phyloP scores from a whole-genome alignment of 768 basidiomycete genomes.

The Panus rudis region DNA sequence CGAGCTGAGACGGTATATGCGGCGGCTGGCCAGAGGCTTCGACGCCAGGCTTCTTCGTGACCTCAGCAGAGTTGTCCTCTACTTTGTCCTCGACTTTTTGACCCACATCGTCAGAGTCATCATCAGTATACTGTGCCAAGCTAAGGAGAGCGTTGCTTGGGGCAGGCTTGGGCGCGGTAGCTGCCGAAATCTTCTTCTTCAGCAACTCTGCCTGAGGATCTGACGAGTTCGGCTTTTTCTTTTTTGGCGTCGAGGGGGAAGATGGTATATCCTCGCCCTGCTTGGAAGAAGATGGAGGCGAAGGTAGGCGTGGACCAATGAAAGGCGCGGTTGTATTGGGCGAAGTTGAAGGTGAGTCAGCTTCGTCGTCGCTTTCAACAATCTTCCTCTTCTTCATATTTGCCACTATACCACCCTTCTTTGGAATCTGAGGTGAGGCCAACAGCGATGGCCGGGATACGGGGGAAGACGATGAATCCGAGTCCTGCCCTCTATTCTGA shows the following conservation, averaged over 20 bases:
- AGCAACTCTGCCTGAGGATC: conserved; percentile 51
- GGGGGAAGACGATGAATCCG: conserved; percentile 65
- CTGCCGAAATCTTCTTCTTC: conserved; percentile 47
- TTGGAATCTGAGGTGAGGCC: conserved; percentile 16
- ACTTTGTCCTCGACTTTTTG: conserved; percentile 20
- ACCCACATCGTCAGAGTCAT: conserved; percentile 23
- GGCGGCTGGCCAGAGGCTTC: background rate
- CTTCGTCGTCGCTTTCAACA: conserved; percentile 44
- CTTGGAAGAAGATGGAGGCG: too few species aligned
- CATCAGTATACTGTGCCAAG: conserved; percentile 34
- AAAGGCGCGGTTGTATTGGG: conserved; percentile 41
- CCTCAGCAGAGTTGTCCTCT: background rate
- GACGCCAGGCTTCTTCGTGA: background rate
- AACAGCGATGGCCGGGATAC: conserved; percentile 30
- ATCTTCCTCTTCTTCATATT: conserved; percentile 43
- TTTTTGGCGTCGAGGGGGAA: conserved; percentile 17
- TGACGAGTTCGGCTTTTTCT: conserved; percentile 14
- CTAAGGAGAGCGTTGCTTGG: conserved; percentile 30
- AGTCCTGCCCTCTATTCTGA: conserved; percentile 66
- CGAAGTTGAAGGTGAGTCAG: conserved; percentile 38
- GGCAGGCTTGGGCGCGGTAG: conserved; percentile 6
- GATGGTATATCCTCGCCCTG: too few species aligned
- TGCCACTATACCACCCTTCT: conserved; percentile 37
- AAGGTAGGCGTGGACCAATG: conserved; percentile 63
- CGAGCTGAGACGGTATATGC: background rate